These are phyloP conservation scores for Biscutella laevigata DNA, from an alignment of 441 rosid genomes.

Conservation along the genomic window DNA sequence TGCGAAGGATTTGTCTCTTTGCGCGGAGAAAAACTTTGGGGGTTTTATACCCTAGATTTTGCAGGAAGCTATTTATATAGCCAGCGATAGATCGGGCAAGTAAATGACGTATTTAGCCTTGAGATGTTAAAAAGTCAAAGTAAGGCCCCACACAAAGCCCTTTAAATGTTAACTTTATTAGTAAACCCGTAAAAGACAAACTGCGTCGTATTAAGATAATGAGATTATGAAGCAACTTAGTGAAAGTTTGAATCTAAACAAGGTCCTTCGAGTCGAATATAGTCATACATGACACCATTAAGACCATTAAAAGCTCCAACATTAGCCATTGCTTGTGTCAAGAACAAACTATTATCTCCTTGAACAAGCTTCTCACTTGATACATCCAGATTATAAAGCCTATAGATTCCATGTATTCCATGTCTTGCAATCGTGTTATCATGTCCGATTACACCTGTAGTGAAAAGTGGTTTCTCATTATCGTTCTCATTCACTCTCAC, in stretches of 20 bases:
- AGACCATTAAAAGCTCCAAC: slow-evolving; percentile 50
- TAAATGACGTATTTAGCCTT: slow-evolving; percentile 34
- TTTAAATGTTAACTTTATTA: background rate
- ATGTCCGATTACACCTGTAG: slow-evolving; percentile 69
- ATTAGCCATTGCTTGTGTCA: slow-evolving; percentile 51
- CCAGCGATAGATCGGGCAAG: slow-evolving; percentile 7
- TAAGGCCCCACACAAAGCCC: slow-evolving; percentile 8
- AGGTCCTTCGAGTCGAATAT: slow-evolving; percentile 78
- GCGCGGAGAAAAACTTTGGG: slow-evolving; percentile 54
- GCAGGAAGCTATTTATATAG: slow-evolving; percentile 65
- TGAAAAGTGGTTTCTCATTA: slow-evolving; percentile 37
- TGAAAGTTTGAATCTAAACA: slow-evolving; percentile 1
- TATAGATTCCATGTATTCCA: slow-evolving; percentile 79
- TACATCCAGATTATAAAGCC: slow-evolving; percentile 56
- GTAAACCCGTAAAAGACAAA: background rate
- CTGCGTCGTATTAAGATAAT: background rate
- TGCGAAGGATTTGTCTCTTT: slow-evolving; percentile 26
- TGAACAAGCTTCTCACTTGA: slow-evolving; percentile 36
- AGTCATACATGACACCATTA: slow-evolving; percentile 95
- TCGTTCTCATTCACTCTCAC: slow-evolving; percentile 55
- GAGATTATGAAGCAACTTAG: background rate
- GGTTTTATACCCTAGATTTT: slow-evolving; percentile 83
- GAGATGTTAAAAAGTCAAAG: background rate
- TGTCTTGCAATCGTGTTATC: slow-evolving; percentile 89
- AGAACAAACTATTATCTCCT: slow-evolving; percentile 60